Evolutionary conservation across 1,139 yeast genomes (phyloP), one percentile per base, ranked within the genome.

Genomic region (Tardiomyces blankii): DNA sequence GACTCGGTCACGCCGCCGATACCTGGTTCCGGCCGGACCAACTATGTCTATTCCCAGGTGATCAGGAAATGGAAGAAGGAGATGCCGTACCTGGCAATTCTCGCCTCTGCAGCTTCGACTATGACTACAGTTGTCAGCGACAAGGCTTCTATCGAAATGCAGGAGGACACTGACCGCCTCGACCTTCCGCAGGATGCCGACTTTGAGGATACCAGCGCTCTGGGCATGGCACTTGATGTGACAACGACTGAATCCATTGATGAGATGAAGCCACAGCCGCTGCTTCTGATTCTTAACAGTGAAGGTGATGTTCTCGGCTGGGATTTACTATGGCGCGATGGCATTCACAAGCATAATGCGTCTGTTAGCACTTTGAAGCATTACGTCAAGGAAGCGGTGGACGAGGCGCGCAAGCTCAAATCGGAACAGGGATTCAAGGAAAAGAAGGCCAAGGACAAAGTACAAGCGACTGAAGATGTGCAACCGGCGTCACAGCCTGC

Each of bases 141-240:
- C 1, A 54, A 60, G 1, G 64, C 62, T 2, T 51, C 62, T 14
- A 60, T 70, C 40, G 64, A 59, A 35, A 78, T 80, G 19, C 62
- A 73, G 2, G 84, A 82, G 54, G 96, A 87, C 57, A 68, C 80
- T 3, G 77, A 77, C 52, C 72, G 84, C 45, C 91, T 95, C 0
- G 74, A 75, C 13, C 68, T 85, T 51, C 95, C 95, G 1, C 67
- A 85, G 52, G 80, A 76, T 14, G 80, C 73, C 1, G 82, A 76
- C 44, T 30, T 30, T 30, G 35, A 30, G 11, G 95, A 85, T 57
- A 74, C 83, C 5, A 75, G 84, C 1, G 79, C 89, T 0, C 66
- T 83, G 18, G 95, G 95, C 1, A 54, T 83, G 32, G 78, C 75
- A 0, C 45, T 85, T 3, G 94, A 85, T 58, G 56, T 79, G 14